Evolutionary conservation across 345 rosid genomes (phyloP).

Genomic region (Erucastrum elatum): DNA sequence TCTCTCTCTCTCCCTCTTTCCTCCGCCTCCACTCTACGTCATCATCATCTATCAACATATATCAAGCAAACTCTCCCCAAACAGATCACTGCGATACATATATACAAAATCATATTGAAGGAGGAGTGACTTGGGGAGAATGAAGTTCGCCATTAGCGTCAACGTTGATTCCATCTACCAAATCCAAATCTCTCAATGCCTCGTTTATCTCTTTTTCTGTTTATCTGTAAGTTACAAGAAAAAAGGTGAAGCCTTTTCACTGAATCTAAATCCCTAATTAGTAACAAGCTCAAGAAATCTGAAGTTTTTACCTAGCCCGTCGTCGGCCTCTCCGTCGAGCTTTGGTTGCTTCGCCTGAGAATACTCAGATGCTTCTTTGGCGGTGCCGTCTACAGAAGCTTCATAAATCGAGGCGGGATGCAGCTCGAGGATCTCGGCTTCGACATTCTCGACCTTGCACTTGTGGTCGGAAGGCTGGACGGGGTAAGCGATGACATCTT

Average conservation of each 20-base stretch:
- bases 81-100: too few relatives aligned
- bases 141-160: too few relatives aligned
- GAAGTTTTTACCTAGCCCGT: constrained; percentile 51
- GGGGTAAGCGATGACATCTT: constrained; percentile 26
- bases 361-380: constrained; percentile 31
- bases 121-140: too few relatives aligned
- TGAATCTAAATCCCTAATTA: not conserved
- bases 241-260: not conserved
- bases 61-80: too few relatives aligned
- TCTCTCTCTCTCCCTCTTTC: too few relatives aligned
- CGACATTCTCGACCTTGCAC: constrained; percentile 68
- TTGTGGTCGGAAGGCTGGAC: constrained; percentile 58
- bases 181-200: too few relatives aligned
- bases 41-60: too few relatives aligned
- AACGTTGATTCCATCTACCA: too few relatives aligned
- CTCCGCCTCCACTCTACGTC: too few relatives aligned
- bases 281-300: not conserved
- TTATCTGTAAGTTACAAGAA: too few relatives aligned
- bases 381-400: constrained; percentile 29
- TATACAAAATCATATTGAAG: too few relatives aligned
- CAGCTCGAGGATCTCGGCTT: constrained; percentile 38
- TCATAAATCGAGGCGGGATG: constrained; percentile 7
- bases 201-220: too few relatives aligned
- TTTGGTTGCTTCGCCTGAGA: constrained; percentile 57
- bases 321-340: constrained; percentile 44